Base-by-base conservation (phyloP, 495 filamentous ascomycete species). In the Tuber indicum region DNA sequence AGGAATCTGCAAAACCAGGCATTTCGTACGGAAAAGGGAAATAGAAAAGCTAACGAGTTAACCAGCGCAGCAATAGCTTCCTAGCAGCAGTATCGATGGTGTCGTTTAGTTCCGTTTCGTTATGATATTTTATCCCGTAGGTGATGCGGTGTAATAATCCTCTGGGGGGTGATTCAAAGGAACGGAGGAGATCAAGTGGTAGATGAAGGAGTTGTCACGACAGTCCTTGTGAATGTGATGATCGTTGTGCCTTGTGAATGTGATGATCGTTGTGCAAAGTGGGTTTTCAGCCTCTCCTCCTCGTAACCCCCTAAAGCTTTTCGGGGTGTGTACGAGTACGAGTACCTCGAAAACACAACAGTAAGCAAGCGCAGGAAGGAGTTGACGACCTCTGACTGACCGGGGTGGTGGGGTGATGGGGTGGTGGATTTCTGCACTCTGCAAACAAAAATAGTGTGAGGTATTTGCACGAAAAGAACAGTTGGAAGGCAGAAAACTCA, bases 1-100 rank as follows among this genome's bases (percentile, higher is more conserved):
- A 97, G 9, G 94, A 96, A 86, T 95, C 93, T 77, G 93, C 90
- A 85, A 98, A 98, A 62, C 92, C 89, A 47, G 82, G 81, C 81
- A 83, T 83, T 21, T 62, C 71, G 47, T 21, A 75, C 21, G 8
- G 45, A 72, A 75, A 41, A n/a, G 72, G 52, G 44, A 79, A 52
- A 73, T 72, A 75, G 76, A 45, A 47, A 66, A 76, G 39, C 41
- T 72, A 76, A 78, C 39, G 73, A 14, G 46, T 19, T 26, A 70
- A 72, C 72, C 62, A 41, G 72, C 49, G 62, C 32, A 45, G 36
- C 52, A 70, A 70, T 71, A 49, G 17, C 43, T 72, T 72, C 17
- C 43, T 49, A 45, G 52, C 26, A 49, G 47, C 52, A 26, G 26
- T 72, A 71, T 62, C 41, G 73, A 41, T 36, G 72, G 16, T 78